Percentiles rank a stretch among this genome's conserved stretches.
Evolutionary conservation across 2,329 filamentous ascomycete species (phyloP).

Genomic region (Ophiostoma sp.): DNA sequence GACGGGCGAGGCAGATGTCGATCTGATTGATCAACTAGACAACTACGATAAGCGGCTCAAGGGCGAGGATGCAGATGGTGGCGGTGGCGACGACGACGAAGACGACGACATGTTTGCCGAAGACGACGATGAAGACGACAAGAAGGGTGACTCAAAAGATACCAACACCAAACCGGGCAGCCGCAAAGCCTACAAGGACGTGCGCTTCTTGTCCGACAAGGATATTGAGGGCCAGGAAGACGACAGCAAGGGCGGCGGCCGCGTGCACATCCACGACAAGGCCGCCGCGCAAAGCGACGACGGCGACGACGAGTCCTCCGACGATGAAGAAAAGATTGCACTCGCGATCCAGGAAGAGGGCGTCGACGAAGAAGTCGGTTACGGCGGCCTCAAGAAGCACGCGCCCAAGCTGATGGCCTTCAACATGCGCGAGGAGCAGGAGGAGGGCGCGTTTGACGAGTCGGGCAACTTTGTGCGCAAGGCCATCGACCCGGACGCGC

Average conservation of each 20-base stretch:
- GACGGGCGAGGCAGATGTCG: constrained; percentile 36
- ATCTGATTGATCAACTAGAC: constrained; percentile 50
- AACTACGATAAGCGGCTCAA: constrained; percentile 46
- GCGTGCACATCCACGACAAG: constrained; percentile 12
- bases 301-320: constrained; percentile 14
- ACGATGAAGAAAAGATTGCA: constrained; percentile 63
- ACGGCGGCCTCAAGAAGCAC: constrained; percentile 84
- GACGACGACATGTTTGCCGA: constrained; percentile 84
- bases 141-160: constrained; percentile 34
- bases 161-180: constrained; percentile 28
- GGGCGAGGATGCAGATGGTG: constrained; percentile 34
- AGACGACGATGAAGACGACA: constrained; percentile 50
- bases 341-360: constrained; percentile 70
- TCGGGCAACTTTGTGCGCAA: constrained; percentile 87
- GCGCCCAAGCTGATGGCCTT: constrained; percentile 94
- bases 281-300: constrained; percentile 34
- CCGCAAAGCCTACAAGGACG: constrained; percentile 58
- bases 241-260: constrained; percentile 29
- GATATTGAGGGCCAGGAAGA: constrained; percentile 77
- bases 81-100: constrained; percentile 49
- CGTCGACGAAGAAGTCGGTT: constrained; percentile 82
- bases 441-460: constrained; percentile 89
- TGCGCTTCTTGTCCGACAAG: constrained; percentile 53
- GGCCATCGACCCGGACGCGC: constrained; percentile 79
- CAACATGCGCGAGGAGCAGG: constrained; percentile 84